These are phyloP conservation scores for Lactuca saligna DNA, from an alignment of 129 eudicot genomes.

Conservation along the genomic window DNA sequence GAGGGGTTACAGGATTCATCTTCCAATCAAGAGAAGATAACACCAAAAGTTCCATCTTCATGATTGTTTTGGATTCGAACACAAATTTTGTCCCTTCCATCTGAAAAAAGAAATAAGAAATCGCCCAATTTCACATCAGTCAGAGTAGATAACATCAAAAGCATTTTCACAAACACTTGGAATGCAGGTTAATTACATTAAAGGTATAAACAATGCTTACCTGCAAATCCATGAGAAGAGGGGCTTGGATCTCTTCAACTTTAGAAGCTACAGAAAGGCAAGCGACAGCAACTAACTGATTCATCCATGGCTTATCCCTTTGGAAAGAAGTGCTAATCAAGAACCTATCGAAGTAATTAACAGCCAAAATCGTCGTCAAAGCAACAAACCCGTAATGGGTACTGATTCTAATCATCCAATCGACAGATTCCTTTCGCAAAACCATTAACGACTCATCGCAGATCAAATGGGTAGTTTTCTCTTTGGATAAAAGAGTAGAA, in stretches of 20 bases:
- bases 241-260: conserved; percentile 91
- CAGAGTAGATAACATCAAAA: conserved; percentile 3
- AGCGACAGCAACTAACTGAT: conserved; percentile 83
- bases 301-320: conserved; percentile 86
- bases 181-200: conserved; percentile 3
- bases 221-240: conserved; percentile 75
- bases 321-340: conserved; percentile 49
- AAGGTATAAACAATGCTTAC: conserved; percentile 35
- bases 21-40: conserved; percentile 81
- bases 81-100: conserved; percentile 62
- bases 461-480: conserved; percentile 36
- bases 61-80: conserved; percentile 76
- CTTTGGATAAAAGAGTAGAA: conserved; percentile 51
- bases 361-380: conserved; percentile 68
- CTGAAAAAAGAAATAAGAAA: conserved; percentile 26
- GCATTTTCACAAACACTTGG: conserved; percentile 38
- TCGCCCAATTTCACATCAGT: conserved; percentile 25
- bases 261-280: conserved; percentile 93
- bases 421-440: conserved; percentile 53
- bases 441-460: conserved; percentile 38
- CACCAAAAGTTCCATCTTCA: conserved; percentile 90
- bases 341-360: conserved; percentile 76
- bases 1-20: conserved; percentile 87
- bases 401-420: conserved; percentile 76
- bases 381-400: conserved; percentile 59